phyloP scores from a whole-genome alignment of 306 rosid genomes.

The Hylodesmum podocarpum region DNA sequence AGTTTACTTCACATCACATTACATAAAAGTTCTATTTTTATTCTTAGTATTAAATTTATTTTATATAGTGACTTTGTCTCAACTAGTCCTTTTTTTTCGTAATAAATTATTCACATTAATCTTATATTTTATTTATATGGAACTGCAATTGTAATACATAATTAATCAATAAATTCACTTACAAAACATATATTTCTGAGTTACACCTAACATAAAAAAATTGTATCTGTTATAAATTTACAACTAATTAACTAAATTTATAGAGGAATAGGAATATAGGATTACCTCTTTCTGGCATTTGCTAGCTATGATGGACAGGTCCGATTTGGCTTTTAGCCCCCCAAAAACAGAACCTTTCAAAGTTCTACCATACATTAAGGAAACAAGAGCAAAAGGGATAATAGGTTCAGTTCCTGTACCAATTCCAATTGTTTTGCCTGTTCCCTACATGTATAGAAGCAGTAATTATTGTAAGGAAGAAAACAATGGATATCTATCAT shows the following conservation, averaged over 20 bases:
- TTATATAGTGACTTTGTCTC: too few species aligned
- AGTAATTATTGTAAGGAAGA: too few species aligned
- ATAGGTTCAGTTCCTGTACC: slow-evolving; percentile 30
- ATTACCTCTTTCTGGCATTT: slow-evolving; percentile 46
- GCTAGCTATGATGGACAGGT: slow-evolving; percentile 35
- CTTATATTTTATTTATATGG: too few species aligned
- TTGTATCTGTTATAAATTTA: background rate
- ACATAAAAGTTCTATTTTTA: too few species aligned
- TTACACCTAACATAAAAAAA: too few species aligned
- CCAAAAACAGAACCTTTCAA: slow-evolving; percentile 54
- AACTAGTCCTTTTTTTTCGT: too few species aligned
- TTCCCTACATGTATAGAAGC: slow-evolving; percentile 33
- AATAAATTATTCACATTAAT: too few species aligned
- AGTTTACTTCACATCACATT: too few species aligned
- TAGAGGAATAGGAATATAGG: background rate
- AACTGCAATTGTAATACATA: too few species aligned
- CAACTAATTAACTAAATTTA: background rate
- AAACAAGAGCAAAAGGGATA: slow-evolving; percentile 9
- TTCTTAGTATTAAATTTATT: too few species aligned
- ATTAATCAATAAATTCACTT: too few species aligned
- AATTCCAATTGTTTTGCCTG: slow-evolving; percentile 37
- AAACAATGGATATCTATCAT: background rate
- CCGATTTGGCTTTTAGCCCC: slow-evolving; percentile 50
- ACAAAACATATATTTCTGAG: too few species aligned
- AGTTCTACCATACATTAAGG: slow-evolving; percentile 40